Base-by-base conservation (phyloP, 2,329 filamentous ascomycete species). In the Delphinella strobiligena region DNA sequence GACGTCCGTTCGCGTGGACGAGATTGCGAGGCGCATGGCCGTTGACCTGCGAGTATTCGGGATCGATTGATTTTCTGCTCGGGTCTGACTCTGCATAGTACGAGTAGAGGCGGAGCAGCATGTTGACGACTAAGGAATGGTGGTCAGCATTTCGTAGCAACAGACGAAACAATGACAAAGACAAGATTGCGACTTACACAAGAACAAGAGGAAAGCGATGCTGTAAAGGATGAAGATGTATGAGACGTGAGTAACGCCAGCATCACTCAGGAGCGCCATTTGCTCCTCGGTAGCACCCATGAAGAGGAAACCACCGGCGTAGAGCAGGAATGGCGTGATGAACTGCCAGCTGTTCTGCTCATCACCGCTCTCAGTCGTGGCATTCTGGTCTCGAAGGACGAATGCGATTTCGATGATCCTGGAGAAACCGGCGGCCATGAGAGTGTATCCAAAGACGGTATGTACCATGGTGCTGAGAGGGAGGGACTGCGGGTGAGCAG, bases 261-360 rank as follows among this genome's bases (percentile, higher is more conserved):
- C 81, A 30, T 75, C 67, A 31, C 75, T 71, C 4, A 96, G 68
- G 2, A 95, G 67, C 16, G 69, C 54, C 84, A 96, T 94, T 62
- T 96, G 91, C 63, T 98, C 88, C 59, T 96, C 91, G 1, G 87
- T 96, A 12, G 91, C 89, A 22, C 86, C 83, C 87, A 96, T 93
- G 66, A 98, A 98, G 31, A 98, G 71, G 64, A 96, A 94, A 1
- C 91, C 91, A 3, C 88, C 82, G 4, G 88, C 87, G 54, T 84
- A 93, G 19, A 98, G 74, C 31, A 96, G 72, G 52, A 59, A 61
- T 5, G 51, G 50, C 8, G 58, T 49, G 30, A 61, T 40, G 33
- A 54, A 60, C 45, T 61, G 58, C 47, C 56, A 61, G 48, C 87
- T 93, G 52, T 47, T 58, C 49, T 58, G 58, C 40, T 61, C 55